A percentile compares a stretch with the other conserved stretches of the same genome.
These are phyloP conservation scores for Sanghuangporus weigelae DNA, from an alignment of 1,284 basidiomycete genomes.

Conservation along the genomic window DNA sequence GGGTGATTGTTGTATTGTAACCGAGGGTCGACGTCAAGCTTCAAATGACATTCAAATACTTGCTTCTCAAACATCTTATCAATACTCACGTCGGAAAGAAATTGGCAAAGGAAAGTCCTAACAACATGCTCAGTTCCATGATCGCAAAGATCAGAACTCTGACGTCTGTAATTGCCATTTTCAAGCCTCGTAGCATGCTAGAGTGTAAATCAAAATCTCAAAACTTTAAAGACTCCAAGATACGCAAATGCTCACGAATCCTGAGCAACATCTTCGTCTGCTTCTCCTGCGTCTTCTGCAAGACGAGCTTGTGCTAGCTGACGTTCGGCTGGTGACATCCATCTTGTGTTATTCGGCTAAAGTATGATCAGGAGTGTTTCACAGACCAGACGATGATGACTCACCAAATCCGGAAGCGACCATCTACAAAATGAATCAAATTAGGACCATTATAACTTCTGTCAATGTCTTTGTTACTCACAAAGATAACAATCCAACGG, in stretches of 20 bases:
- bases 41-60: constrained; percentile 13
- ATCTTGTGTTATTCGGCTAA: constrained; percentile 33
- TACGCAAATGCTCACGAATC: constrained; percentile 21
- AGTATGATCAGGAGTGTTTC: neutral
- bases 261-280: constrained; percentile 29
- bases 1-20: constrained; percentile 29
- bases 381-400: neutral
- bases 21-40: constrained; percentile 34
- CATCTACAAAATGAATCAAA: constrained; percentile 18
- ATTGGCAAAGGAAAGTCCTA: constrained; percentile 36
- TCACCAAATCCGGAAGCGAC: constrained; percentile 24
- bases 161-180: constrained; percentile 29
- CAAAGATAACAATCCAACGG: constrained; percentile 19
- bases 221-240: neutral
- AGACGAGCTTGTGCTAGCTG: constrained; percentile 39
- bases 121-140: constrained; percentile 16
- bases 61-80: neutral
- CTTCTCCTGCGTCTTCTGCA: constrained; percentile 38
- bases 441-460: neutral
- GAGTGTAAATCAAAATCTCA: neutral
- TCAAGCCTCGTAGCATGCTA: constrained; percentile 22
- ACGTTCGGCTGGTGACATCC: constrained; percentile 36
- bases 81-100: constrained; percentile 29
- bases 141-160: constrained; percentile 32
- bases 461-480: neutral